Conservation (phyloP, 31 red algal genomes). For the Asparagopsis taxiformis region DNA sequence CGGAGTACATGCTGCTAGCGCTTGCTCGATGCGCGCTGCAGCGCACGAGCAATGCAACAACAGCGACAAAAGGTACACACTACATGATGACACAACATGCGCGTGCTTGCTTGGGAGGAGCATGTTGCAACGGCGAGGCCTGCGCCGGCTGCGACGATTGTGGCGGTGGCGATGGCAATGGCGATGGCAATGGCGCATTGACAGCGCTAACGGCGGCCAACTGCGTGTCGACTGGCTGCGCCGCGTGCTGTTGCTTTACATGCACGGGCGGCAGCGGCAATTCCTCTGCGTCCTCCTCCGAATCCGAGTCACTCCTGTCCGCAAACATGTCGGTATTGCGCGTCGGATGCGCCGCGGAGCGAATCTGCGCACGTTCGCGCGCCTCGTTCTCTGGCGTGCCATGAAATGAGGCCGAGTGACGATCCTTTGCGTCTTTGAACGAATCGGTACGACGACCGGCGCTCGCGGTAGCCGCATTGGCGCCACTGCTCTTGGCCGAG, state of each 20-base stretch:
- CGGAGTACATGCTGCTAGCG: too few species aligned
- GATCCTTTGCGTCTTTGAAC: constrained; percentile 62
- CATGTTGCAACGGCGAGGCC: constrained; percentile 6
- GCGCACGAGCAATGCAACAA: not conserved
- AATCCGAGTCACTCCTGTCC: constrained; percentile 59
- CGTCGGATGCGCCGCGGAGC: not conserved
- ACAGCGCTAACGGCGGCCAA: too few species aligned
- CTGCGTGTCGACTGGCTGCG: not conserved
- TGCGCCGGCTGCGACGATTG: too few species aligned
- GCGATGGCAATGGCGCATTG: too few species aligned
- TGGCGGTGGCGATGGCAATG: too few species aligned
- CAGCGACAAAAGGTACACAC: constrained; percentile 8
- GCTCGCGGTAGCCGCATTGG: constrained; percentile 13
- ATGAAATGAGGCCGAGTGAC: constrained; percentile 63
- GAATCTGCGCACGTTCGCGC: too few species aligned
- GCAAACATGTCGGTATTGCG: constrained; percentile 40
- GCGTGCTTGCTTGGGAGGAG: constrained; percentile 29
- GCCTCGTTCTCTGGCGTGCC: too few species aligned
- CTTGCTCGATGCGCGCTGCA: too few species aligned
- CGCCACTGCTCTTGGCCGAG: constrained; percentile 38
- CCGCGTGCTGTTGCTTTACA: constrained; percentile 2
- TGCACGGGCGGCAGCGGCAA: not conserved
- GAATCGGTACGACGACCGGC: constrained; percentile 70
- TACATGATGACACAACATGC: constrained; percentile 68
- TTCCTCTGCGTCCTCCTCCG: constrained; percentile 29